Conservation (phyloP, 805 yeast species). For the Yarrowia osloensis region DNA sequence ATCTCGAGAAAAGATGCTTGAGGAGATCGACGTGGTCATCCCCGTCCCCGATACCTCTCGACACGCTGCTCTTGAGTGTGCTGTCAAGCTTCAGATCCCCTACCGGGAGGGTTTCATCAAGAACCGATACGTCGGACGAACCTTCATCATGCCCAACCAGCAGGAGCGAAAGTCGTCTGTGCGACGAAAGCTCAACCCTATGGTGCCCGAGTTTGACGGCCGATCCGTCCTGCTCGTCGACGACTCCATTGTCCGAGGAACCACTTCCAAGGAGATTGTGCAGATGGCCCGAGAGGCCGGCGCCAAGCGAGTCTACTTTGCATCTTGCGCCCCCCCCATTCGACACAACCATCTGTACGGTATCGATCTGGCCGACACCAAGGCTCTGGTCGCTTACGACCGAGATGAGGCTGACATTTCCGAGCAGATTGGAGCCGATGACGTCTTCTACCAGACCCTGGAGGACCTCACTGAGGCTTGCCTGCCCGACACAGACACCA, state of each 20-base stretch:
- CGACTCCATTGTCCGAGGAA: conserved; percentile 96
- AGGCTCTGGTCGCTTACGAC: conserved; percentile 86
- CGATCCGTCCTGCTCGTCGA: conserved; percentile 88
- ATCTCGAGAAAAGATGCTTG: conserved; percentile 49
- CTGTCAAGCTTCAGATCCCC: conserved; percentile 74
- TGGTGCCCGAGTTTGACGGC: conserved; percentile 87
- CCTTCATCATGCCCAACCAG: conserved; percentile 98
- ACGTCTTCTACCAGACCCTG: conserved; percentile 82
- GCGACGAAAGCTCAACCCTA: conserved; percentile 91
- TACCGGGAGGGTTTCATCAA: conserved; percentile 97
- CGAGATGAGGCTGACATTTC: conserved; percentile 76
- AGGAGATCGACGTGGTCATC: conserved; percentile 86
- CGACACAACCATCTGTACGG: conserved; percentile 95
- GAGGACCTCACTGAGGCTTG: conserved; percentile 85
- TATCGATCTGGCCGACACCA: conserved; percentile 93
- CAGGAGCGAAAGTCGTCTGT: conserved; percentile 90
- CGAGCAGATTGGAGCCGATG: conserved; percentile 80
- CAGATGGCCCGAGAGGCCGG: conserved; percentile 99
- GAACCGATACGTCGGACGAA: conserved; percentile 95
- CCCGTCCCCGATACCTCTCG: conserved; percentile 99
- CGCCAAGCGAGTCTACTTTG: conserved; percentile 90
- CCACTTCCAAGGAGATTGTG: conserved; percentile 94
- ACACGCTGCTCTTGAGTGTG: conserved; percentile 90
- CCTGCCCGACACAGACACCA: conserved; percentile 43
- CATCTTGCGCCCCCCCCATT: conserved; percentile 98